phyloP scores from a whole-genome alignment of 2,329 filamentous ascomycete species.

The Colletotrichum sidae region DNA sequence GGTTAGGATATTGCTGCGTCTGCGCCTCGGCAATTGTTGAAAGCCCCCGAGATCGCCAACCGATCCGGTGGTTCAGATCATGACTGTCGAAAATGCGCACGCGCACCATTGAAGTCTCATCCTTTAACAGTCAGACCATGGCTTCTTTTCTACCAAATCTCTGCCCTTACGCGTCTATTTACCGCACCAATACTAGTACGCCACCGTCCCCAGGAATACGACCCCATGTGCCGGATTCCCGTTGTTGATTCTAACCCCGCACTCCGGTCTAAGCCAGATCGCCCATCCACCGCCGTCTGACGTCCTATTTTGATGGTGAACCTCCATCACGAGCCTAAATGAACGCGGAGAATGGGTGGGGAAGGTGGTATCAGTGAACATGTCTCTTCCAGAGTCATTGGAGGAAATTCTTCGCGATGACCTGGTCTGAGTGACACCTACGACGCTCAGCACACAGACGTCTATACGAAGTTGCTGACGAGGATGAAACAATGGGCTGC shows the following conservation, averaged over 20 bases:
- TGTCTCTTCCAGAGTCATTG: constrained; percentile 5
- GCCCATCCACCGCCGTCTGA: neutral
- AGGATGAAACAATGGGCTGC: no score
- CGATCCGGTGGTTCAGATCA: no score
- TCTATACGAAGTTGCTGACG: neutral
- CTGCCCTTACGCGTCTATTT: no score
- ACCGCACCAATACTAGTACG: no score
- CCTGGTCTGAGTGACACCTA: neutral
- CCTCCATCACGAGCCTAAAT: neutral
- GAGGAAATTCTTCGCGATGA: neutral
- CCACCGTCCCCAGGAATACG: neutral
- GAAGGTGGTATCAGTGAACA: constrained; percentile 7
- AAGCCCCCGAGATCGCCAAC: no score
- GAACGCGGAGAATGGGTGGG: neutral
- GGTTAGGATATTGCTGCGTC: accelerated
- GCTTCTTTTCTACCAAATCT: no score
- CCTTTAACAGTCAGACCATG: no score
- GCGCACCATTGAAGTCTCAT: no score
- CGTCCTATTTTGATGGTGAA: neutral
- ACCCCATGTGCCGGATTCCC: constrained; percentile 5
- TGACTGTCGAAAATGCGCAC: no score
- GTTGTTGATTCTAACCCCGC: constrained; percentile 1
- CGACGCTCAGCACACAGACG: neutral
- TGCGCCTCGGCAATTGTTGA: no score
- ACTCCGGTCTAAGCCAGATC: constrained; percentile 1